Conservation (phyloP, 75 land plant genomes). For the Cryptomeria japonica region DNA sequence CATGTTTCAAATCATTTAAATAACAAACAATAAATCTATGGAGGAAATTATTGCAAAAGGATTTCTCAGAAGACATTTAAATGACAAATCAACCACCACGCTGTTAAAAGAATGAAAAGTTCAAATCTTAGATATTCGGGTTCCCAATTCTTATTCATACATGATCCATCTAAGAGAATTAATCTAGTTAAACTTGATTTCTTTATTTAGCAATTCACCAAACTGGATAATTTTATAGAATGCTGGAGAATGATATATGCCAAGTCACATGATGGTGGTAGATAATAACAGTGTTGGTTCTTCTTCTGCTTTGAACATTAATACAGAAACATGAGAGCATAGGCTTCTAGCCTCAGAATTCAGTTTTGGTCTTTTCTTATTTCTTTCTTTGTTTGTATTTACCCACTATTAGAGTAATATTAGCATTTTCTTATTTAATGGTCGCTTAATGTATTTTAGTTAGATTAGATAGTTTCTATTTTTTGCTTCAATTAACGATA, state of each 20-base stretch:
- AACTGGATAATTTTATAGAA: neutral
- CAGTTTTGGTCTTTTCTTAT: neutral
- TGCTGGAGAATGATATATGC: neutral
- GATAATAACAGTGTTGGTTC: neutral
- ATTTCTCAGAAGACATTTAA: neutral
- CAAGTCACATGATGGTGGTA: neutral
- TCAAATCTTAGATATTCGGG: neutral
- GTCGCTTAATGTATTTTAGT: too few species aligned
- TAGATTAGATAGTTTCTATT: too few species aligned
- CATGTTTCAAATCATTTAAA: neutral
- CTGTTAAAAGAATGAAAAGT: neutral
- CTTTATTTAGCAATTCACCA: neutral
- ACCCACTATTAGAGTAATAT: too few species aligned
- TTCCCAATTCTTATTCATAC: neutral
- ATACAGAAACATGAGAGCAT: neutral
- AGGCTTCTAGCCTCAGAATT: neutral
- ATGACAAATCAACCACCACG: neutral
- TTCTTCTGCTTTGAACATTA: neutral
- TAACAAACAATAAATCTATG: neutral
- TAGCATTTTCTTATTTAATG: too few species aligned
- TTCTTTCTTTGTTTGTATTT: neutral
- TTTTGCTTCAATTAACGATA: too few species aligned
- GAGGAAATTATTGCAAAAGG: neutral
- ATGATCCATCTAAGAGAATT: neutral
- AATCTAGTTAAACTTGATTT: neutral